phyloP scores from a whole-genome alignment of 139 green algal species.

The Asterochloris erici region DNA sequence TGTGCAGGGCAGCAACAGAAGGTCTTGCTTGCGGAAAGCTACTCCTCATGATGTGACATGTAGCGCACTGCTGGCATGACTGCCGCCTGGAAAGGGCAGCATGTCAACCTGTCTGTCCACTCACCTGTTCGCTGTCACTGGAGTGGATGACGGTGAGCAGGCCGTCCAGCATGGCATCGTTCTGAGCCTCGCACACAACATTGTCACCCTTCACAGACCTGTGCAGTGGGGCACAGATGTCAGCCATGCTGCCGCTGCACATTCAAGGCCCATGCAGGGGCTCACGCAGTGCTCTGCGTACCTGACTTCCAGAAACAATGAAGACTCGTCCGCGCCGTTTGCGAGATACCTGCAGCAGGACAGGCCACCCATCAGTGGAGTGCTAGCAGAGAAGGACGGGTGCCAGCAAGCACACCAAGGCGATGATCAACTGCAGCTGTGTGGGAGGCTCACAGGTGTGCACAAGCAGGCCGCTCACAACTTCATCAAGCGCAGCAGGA shows the following conservation, averaged over 20 bases:
- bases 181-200: constrained; percentile 61
- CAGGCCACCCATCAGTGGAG: no score
- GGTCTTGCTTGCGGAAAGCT: no score
- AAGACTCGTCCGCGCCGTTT: constrained; percentile 56
- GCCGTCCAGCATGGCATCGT: constrained; percentile 68
- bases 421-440: no score
- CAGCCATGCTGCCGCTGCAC: background rate
- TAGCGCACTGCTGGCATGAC: no score
- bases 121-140: constrained; percentile 32
- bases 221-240: background rate
- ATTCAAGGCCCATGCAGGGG: background rate
- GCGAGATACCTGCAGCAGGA: constrained; percentile 54
- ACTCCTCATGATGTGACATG: no score
- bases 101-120: no score
- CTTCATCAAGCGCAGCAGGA: background rate
- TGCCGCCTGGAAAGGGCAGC: no score
- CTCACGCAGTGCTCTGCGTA: background rate
- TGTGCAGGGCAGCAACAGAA: no score
- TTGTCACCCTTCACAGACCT: constrained; percentile 17
- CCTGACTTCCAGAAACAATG: constrained; percentile 71
- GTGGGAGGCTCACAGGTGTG: no score
- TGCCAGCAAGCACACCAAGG: no score
- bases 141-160: constrained; percentile 70
- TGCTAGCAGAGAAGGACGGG: no score
- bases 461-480: background rate